Evolutionary conservation across 2,329 filamentous ascomycete genomes (phyloP), one percentile per base, ranked within the genome.

Genomic region (Cercospora brassicicola): DNA sequence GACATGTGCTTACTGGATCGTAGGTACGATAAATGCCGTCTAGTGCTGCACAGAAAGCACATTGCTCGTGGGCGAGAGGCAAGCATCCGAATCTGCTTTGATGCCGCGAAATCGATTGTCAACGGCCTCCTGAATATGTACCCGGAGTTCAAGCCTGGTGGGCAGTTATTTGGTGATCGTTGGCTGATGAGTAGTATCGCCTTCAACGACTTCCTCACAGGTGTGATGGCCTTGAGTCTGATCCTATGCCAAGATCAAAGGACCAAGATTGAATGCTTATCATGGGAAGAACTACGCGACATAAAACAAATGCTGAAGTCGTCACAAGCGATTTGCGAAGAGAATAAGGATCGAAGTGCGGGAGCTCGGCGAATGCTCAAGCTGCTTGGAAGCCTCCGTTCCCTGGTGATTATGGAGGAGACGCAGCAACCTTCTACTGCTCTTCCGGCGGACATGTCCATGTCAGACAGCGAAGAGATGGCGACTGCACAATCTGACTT

Each of bases 111-210:
- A 36, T 31, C 55, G 59, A 65, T 67, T 78, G 81, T 67, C 73
- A 73, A n/a, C 77, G 78, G 1, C 84, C 83, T 64, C 71, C 85
- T 9, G 77, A 80, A 15, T 79, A 84, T 11, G 83, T 85, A 8
- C 76, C 81, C 59, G 74, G 80, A 59, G 80, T 84, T 13, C 77
- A 86, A 78, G 31, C 78, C 79, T 0, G 77, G 79, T 8, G 79
- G 81, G 0, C 77, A 78, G 26, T 73, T 84, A 7, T 75, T 79
- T 39, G 73, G 76, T 0, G 77, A 79, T 10, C 78, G 79, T 9
- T 83, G 81, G 80, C 79, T 80, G 36, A 72, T 82, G 64, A 78
- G 78, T 7, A 79, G 79, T 1, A 71, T 83, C 2, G 76, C 80
- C 4, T 79, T 79, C 10, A 78, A 81, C 30, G 80, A 82, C 62